Evolutionary conservation across 306 rosid genomes (phyloP), one percentile per base, ranked within the genome.

Genomic region (Medicago ruthenica): DNA sequence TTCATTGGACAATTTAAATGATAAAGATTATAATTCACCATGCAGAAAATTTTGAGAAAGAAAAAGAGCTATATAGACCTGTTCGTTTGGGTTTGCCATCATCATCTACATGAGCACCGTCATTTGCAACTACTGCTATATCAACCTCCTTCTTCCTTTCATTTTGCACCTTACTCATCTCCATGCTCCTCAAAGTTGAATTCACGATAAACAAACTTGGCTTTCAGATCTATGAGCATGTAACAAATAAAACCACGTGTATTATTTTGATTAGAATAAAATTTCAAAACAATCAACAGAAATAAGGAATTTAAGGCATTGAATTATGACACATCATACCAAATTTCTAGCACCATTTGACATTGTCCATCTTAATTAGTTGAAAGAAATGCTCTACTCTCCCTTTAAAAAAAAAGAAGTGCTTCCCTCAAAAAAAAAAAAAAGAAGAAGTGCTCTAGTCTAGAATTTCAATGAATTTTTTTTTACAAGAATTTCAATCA

Each of bases 31-130:
- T 21, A 21, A 0, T 21, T 17, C n/a, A 20, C n/a, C 9, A 21
- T 10, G 64, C 62, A 62, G 4, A 36, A n/a, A 31, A 6, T 12
- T 22, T 6, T 5, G 18, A 31, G 40, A 70, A 62, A 70, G 8
- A 36, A 40, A 5, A 44, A 73, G 9, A 7, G 10, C 11, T 9
- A 55, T 55, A 9, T 20, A 9, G 0, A 81, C 88, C 85, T 39
- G 75, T 78, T 78, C 88, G 76, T 81, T 27, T 78, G 16, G 83
- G 73, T 42, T 57, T 85, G 34, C 85, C 85, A 58, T 85, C 85
- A 34, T 76, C 85, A 66, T 87, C 83, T 8, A 74, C 1, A 15
- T 1, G 58, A 39, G 31, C 16, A 51, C n/a, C 36, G n/a, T 57
- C 69, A 42, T 24, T 24, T 24, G 2, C 27, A 24, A 24, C 27